Evolutionary conservation across 257 asterid genomes (phyloP).

Genomic region (Forsythia viridissima): DNA sequence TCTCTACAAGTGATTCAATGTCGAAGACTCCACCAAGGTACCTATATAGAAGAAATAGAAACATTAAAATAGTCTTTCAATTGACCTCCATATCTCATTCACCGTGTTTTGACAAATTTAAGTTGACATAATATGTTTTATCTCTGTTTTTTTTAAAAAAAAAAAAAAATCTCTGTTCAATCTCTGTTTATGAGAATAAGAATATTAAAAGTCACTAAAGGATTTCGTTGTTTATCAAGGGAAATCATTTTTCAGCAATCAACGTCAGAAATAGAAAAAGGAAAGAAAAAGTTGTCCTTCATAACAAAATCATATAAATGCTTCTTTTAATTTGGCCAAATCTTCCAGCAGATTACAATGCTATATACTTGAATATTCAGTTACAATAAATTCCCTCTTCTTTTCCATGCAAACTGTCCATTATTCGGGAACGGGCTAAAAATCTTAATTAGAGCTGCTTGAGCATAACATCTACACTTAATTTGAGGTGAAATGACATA

Average conservation of each 20-base stretch:
- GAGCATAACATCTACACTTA: background rate
- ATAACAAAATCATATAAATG: background rate
- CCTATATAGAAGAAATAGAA: constrained; percentile 46
- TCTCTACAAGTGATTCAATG: constrained; percentile 94
- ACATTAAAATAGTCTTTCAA: background rate
- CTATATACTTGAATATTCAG: background rate
- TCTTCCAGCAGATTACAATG: background rate
- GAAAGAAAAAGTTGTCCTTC: background rate
- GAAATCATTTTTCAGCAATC: background rate
- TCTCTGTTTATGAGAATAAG: background rate
- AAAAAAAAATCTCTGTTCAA: no score
- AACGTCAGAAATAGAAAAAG: background rate
- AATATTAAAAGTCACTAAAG: background rate
- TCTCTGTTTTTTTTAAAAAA: background rate
- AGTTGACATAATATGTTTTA: background rate
- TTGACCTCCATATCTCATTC: background rate
- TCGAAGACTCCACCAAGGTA: constrained; percentile 99
- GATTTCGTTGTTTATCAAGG: background rate
- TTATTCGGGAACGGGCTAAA: background rate
- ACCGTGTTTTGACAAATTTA: background rate
- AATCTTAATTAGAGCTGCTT: background rate
- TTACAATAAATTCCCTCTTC: background rate
- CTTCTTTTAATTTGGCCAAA: background rate
- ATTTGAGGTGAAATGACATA: constrained; percentile 32
- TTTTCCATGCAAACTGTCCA: background rate